Conservation (phyloP, 2,329 filamentous ascomycete genomes). For the Nemania abortiva region DNA sequence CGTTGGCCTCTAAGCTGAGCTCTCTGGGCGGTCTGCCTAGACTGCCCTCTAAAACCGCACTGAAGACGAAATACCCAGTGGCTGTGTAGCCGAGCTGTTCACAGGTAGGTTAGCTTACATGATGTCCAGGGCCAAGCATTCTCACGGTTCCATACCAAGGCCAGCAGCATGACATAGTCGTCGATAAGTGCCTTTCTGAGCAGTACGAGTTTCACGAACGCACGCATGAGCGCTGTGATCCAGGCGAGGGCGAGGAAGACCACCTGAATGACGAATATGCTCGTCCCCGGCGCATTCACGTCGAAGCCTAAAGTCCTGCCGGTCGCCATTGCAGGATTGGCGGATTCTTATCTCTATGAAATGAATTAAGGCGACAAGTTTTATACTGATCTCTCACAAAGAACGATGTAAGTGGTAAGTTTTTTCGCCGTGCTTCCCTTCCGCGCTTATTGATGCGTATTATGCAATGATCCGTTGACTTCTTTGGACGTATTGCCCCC, state of each 20-base stretch:
- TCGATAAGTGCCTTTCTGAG: constrained; percentile 59
- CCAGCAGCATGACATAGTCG: constrained; percentile 61
- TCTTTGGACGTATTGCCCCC: constrained; percentile 18
- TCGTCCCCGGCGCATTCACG: constrained; percentile 44
- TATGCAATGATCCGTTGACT: background rate
- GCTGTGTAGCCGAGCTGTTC: constrained; percentile 53
- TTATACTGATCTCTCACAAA: background rate
- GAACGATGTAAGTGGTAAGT: background rate
- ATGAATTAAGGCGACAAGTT: background rate
- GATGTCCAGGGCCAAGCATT: background rate
- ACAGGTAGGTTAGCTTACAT: constrained; percentile 24
- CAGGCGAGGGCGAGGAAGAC: constrained; percentile 54
- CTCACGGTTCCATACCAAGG: constrained; percentile 54
- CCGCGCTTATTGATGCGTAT: constrained; percentile 7
- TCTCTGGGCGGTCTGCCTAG: constrained; percentile 46
- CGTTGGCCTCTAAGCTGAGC: constrained; percentile 42
- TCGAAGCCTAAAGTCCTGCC: constrained; percentile 42
- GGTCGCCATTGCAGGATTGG: constrained; percentile 25
- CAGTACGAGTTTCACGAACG: constrained; percentile 59
- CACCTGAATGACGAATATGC: constrained; percentile 42
- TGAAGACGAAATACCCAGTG: constrained; percentile 51
- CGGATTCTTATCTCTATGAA: background rate
- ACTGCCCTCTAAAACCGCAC: constrained; percentile 50
- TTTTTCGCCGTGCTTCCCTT: background rate
- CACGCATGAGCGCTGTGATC: constrained; percentile 56